These are phyloP conservation scores for Eucalyptus leucophloia DNA, from an alignment of 345 rosid species.

Conservation along the genomic window DNA sequence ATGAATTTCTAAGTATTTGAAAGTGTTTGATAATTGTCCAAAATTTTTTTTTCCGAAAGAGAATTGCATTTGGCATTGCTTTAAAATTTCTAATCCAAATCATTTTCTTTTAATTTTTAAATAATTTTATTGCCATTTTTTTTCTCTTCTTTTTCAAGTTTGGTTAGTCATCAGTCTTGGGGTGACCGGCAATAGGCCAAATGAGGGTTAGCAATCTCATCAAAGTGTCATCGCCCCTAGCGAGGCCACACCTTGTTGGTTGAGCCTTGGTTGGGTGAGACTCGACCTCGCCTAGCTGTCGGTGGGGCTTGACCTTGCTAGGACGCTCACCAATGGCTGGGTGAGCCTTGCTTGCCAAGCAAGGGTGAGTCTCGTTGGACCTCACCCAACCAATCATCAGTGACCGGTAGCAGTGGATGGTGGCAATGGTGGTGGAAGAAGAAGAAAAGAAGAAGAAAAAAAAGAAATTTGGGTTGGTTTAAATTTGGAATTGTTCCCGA, in stretches of 20 bases:
- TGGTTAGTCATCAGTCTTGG: rapidly evolving
- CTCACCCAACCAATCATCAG: rapidly evolving
- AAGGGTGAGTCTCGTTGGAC: rapidly evolving
- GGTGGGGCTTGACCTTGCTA: rapidly evolving
- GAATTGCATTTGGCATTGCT: rapidly evolving
- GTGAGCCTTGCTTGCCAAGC: rapidly evolving
- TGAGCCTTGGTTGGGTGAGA: too few species aligned
- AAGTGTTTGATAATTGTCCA: rapidly evolving
- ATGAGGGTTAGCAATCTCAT: rapidly evolving
- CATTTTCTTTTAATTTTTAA: too few species aligned
- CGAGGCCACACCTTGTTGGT: rapidly evolving
- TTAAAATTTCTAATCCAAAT: too few species aligned
- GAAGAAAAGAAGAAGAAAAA: too few species aligned
- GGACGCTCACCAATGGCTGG: rapidly evolving
- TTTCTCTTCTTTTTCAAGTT: too few species aligned
- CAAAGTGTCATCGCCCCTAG: rapidly evolving
- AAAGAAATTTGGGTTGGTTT: too few species aligned
- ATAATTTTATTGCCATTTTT: too few species aligned
- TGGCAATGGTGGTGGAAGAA: rapidly evolving
- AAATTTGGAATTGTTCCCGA: too few species aligned
- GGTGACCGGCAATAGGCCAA: rapidly evolving
- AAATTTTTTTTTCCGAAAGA: rapidly evolving
- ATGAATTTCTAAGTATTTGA: too few species aligned
- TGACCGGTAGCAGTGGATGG: rapidly evolving
- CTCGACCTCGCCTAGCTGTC: rapidly evolving